A percentile compares a stretch with the other conserved stretches of the same genome.
These are phyloP conservation scores for Chaetomium cochliodes DNA, from an alignment of 495 filamentous ascomycete species.

Conservation along the genomic window DNA sequence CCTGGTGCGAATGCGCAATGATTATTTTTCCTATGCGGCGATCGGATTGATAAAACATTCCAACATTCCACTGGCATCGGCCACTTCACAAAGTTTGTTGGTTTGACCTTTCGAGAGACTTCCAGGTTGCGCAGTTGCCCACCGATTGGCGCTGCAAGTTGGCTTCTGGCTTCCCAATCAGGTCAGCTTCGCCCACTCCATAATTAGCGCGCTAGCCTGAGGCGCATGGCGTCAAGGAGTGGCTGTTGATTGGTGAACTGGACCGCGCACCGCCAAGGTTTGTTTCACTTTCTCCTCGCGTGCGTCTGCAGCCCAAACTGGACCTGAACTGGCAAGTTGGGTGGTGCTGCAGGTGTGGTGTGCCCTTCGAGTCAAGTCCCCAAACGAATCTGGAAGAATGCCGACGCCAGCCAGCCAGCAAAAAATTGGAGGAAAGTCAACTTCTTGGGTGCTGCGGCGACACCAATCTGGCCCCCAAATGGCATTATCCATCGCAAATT, in stretches of 20 bases:
- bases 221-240: conserved; percentile 17
- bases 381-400: background rate
- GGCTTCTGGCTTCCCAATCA: background rate
- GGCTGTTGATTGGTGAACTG: conserved; percentile 17
- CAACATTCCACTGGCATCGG: too few relatives aligned
- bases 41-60: too few relatives aligned
- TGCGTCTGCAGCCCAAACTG: background rate
- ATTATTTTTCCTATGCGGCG: too few relatives aligned
- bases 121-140: too few relatives aligned
- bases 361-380: too few relatives aligned
- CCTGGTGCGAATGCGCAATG: too few relatives aligned
- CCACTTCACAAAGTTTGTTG: too few relatives aligned
- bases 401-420: background rate
- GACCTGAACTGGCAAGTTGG: background rate
- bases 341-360: too few relatives aligned
- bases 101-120: too few relatives aligned
- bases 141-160: background rate
- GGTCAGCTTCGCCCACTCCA: conserved; percentile 5
- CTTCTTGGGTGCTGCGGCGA: background rate
- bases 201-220: conserved; percentile 15
- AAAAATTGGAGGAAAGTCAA: too few relatives aligned
- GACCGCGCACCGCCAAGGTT: conserved; percentile 13
- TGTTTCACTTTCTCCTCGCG: background rate
- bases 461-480: background rate
- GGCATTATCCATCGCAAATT: background rate